A percentile compares a stretch with the other conserved stretches of the same genome.
Evolutionary conservation across 768 basidiomycete genomes (phyloP).

Genomic region (Trametes villosa): DNA sequence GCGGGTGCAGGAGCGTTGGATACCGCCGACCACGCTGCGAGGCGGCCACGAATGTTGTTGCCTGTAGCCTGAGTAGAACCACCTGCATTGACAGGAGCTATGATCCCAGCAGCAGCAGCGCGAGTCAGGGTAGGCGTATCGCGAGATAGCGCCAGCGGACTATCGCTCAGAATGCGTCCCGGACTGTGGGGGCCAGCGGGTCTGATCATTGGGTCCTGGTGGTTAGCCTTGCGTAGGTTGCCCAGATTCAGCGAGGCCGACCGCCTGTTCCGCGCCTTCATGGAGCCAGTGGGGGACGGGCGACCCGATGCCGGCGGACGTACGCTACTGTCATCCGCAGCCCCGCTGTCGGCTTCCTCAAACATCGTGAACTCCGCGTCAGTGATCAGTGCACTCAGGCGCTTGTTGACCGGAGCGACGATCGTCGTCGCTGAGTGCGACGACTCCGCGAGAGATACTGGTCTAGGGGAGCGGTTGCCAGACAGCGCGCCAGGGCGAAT

Average conservation of each 20-base stretch:
- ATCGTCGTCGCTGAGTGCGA: conserved; percentile 75
- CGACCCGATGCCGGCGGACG: conserved; percentile 24
- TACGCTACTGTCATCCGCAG: conserved; percentile 20
- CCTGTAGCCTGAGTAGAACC: conserved; percentile 40
- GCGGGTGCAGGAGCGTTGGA: conserved; percentile 27
- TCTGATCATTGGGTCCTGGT: conserved; percentile 14
- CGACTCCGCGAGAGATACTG: conserved; percentile 80
- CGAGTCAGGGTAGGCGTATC: conserved; percentile 48
- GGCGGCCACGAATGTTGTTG: conserved; percentile 50
- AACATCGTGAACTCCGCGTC: conserved; percentile 70
- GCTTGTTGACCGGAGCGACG: conserved; percentile 61
- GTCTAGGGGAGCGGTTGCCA: conserved; percentile 54
- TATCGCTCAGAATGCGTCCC: conserved; percentile 8
- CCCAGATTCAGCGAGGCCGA: conserved; percentile 67
- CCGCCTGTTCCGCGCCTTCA: conserved; percentile 57
- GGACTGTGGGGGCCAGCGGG: conserved; percentile 2
- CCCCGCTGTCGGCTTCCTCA: conserved; percentile 56
- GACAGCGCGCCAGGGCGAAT: conserved; percentile 57
- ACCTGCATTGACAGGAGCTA: conserved; percentile 40
- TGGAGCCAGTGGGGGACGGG: conserved; percentile 49
- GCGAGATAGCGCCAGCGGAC: conserved; percentile 23
- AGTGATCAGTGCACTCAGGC: conserved; percentile 67
- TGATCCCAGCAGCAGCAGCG: conserved; percentile 48
- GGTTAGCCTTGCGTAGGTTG: conserved; percentile 28
- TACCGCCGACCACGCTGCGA: conserved; percentile 49